Evolutionary conservation across 2,329 filamentous ascomycete genomes (phyloP).

Genomic region (Penicillium sp.): DNA sequence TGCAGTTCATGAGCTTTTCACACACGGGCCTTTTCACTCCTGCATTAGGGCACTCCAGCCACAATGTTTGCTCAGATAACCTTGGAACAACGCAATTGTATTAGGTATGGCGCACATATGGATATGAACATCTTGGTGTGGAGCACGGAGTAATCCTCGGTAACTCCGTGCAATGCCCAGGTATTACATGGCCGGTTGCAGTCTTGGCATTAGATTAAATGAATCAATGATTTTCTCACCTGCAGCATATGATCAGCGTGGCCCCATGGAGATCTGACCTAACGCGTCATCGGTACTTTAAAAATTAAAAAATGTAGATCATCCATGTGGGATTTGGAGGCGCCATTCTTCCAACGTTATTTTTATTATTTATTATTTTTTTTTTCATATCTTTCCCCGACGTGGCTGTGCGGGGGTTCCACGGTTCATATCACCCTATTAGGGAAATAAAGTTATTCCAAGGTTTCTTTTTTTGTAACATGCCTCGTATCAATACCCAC

Average conservation of each 20-base stretch:
- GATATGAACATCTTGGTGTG: background rate
- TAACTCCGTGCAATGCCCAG: background rate
- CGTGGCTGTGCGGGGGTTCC: too few species aligned
- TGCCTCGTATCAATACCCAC: too few species aligned
- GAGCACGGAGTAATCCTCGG: background rate
- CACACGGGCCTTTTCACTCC: conserved; percentile 1
- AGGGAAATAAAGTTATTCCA: background rate
- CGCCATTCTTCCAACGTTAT: too few species aligned
- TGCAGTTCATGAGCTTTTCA: background rate
- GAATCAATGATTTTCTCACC: background rate
- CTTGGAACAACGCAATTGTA: background rate
- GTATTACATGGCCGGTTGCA: background rate
- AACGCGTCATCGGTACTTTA: background rate
- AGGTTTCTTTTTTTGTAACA: too few species aligned
- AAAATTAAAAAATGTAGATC: conserved; percentile 2
- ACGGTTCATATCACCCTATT: too few species aligned
- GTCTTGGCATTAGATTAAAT: conserved; percentile 6
- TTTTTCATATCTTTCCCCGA: background rate
- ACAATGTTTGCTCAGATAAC: background rate
- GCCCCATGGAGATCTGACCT: conserved; percentile 4
- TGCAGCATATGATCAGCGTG: conserved; percentile 5
- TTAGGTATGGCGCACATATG: background rate
- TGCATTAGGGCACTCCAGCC: conserved; percentile 1
- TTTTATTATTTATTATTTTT: too few species aligned
- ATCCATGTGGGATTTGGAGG: background rate